Evolutionary conservation across 257 asterid species (phyloP), one percentile per base, ranked within the genome.

Genomic region (Rhazya stricta): DNA sequence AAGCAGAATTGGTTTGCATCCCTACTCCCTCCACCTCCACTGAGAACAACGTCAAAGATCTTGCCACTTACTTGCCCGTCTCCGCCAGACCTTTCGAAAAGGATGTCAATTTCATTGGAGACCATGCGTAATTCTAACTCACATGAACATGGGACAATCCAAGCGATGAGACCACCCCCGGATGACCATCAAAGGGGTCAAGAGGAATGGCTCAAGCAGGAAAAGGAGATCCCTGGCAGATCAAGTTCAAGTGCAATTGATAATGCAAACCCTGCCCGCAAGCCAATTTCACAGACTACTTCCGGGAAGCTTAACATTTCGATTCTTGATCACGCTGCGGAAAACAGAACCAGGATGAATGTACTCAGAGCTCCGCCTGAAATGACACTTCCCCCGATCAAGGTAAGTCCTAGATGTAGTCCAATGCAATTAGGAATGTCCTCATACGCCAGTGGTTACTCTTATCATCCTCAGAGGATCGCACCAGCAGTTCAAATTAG

Each of bases 401-500:
- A 61, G 41, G 21, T 61, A 30, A 25, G 36, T 30, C 41, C 41
- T 1, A 13, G 23, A 57, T 57, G 65, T 25, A 25, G 15, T 57
- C 65, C 34, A 2, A 34, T 9, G 13, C 41, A 23, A 6, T 29
- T 61, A 13, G 34, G 69, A 19, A 62, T 16, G 77, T n/a, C 83
- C 66, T 32, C 45, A 29, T 39, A 71, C 34, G 19, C 7, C 18
- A 77, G 77, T 12, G 67, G 72, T 42, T 62, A 76, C 74, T 18
- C n/a, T 43, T 69, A 41, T 29, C 81, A 78, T n/a, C 74, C 69
- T 0, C 84, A 54, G 51, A 82, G 80, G 67, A 61, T 81, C 8
- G 91, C 91, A 34, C 91, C 91, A 2, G 91, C 89, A 30, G 88
- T 87, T 72, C 91, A 85, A 63, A 77, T 87, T 4, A 85, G 91